Conservation (phyloP, 2,329 filamentous ascomycete species). For the Macroventuria anomochaeta region DNA sequence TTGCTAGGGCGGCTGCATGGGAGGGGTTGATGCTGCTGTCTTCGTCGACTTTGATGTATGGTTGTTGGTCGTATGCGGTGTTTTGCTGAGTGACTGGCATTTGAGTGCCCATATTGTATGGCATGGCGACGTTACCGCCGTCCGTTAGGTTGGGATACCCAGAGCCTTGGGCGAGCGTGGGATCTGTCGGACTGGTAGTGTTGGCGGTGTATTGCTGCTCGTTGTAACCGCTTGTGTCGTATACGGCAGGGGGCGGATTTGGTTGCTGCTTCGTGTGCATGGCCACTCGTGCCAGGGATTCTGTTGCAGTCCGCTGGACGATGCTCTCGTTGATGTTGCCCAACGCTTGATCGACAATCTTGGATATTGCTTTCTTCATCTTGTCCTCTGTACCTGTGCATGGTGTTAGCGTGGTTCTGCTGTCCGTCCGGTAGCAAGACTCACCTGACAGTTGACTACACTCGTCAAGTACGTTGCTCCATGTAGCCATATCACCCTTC, state of each 20-base stretch:
- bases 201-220: conserved; percentile 32
- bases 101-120: conserved; percentile 36
- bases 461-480: conserved; percentile 72
- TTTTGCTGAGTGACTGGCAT: conserved; percentile 33
- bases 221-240: conserved; percentile 34
- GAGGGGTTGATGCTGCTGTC: conserved; percentile 37
- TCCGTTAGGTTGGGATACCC: conserved; percentile 30
- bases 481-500: conserved; percentile 70
- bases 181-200: conserved; percentile 26
- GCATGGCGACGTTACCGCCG: conserved; percentile 20
- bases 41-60: conserved; percentile 35
- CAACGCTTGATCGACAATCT: conserved; percentile 58
- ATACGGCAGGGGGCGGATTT: conserved; percentile 23
- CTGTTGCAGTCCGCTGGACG: conserved; percentile 52
- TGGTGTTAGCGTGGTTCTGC: not conserved
- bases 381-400: conserved; percentile 55
- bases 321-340: conserved; percentile 55
- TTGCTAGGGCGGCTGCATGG: conserved; percentile 40
- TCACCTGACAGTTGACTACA: conserved; percentile 71
- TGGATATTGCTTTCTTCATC: conserved; percentile 56
- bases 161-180: conserved; percentile 28
- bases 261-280: conserved; percentile 39
- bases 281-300: conserved; percentile 50
- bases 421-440: conserved; percentile 21
- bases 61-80: conserved; percentile 35